Evolutionary conservation across 108 stramenopile species (phyloP).

Genomic region (Fragilariopsis cylindrus): DNA sequence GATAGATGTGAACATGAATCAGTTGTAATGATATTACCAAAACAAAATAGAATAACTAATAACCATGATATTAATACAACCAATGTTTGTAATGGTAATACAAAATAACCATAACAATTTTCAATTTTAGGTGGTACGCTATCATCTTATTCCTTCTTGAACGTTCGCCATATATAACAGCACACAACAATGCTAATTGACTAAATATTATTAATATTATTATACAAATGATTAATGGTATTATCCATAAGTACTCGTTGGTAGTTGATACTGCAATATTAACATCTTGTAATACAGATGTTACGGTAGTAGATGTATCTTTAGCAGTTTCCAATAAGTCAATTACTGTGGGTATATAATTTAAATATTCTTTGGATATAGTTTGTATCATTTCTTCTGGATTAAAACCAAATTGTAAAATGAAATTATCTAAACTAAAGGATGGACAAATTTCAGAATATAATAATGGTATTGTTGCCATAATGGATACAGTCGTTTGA

Average conservation of each 20-base stretch:
- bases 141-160: neutral
- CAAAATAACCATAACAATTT: constrained; percentile 8
- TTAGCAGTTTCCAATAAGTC: constrained; percentile 7
- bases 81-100: constrained; percentile 4
- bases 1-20: constrained; percentile 13
- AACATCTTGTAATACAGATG: constrained; percentile 5
- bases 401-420: constrained; percentile 6
- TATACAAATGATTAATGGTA: constrained; percentile 19
- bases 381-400: neutral
- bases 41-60: constrained; percentile 11
- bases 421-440: neutral
- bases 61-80: constrained; percentile 10
- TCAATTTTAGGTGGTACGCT: neutral
- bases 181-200: constrained; percentile 13
- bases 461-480: neutral
- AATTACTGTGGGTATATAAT: neutral
- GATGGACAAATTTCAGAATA: constrained; percentile 19
- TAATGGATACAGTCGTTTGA: neutral
- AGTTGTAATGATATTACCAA: constrained; percentile 4
- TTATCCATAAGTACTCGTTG: constrained; percentile 21
- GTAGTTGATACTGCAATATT: neutral
- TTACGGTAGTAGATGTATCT: constrained; percentile 2
- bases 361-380: neutral
- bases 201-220: constrained; percentile 15
- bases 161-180: constrained; percentile 7